phyloP scores from a whole-genome alignment of 2,329 filamentous ascomycete species.

The Trichoderma sp. region DNA sequence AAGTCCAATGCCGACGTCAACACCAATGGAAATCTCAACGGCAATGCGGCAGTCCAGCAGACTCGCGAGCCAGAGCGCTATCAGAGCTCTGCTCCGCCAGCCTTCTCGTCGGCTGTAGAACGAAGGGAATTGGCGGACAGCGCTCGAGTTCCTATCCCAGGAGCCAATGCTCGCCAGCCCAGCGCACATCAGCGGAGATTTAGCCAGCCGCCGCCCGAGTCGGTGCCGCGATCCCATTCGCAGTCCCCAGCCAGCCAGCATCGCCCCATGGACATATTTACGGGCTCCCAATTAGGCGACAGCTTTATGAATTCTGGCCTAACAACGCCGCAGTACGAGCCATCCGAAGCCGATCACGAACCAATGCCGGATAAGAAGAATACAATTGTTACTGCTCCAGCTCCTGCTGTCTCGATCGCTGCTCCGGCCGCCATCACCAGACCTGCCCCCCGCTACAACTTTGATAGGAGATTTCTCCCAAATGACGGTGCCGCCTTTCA shows the following conservation, averaged over 20 bases:
- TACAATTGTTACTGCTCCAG: not conserved
- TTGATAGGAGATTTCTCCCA: conserved; percentile 16
- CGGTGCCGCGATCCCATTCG: conserved; percentile 25
- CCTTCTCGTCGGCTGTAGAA: conserved; percentile 22
- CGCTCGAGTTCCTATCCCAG: conserved; percentile 38
- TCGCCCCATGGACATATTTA: conserved; percentile 34
- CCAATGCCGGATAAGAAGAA: conserved; percentile 9
- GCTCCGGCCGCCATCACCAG: not conserved
- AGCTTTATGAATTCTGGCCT: conserved; percentile 41
- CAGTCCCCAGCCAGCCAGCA: conserved; percentile 10
- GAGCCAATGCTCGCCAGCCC: conserved; percentile 28
- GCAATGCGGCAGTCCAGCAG: conserved; percentile 24
- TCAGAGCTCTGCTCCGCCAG: conserved; percentile 24
- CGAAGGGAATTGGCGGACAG: conserved; percentile 35
- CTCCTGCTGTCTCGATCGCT: not conserved
- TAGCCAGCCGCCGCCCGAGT: conserved; percentile 27
- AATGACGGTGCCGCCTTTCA: conserved; percentile 30
- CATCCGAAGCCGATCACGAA: conserved; percentile 20
- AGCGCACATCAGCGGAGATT: conserved; percentile 29
- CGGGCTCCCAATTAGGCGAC: conserved; percentile 40
- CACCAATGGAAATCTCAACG: not conserved
- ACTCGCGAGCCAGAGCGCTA: conserved; percentile 24
- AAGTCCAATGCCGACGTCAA: not conserved
- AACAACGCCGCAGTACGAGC: conserved; percentile 38
- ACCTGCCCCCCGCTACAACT: conserved; percentile 10